Conservation (phyloP, 2,329 filamentous ascomycete species). For the Graphilbum fragrans region DNA sequence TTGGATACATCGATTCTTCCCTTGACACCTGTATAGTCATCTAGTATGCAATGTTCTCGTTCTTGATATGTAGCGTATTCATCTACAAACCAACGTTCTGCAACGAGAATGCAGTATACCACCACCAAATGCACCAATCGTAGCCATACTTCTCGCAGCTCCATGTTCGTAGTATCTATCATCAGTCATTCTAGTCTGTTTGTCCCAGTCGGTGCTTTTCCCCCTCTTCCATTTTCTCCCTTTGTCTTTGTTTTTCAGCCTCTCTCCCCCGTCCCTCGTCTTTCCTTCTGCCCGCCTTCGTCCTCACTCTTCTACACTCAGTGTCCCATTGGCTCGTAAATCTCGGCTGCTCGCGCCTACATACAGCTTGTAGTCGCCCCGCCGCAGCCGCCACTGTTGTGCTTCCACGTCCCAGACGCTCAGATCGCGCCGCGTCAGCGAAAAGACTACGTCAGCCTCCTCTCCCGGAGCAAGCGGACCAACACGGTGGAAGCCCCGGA, state of each 20-base stretch:
- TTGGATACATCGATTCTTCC: too few relatives aligned
- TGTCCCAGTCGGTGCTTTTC: too few relatives aligned
- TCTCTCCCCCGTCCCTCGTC: background rate
- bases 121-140: too few relatives aligned
- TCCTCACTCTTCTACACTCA: conserved; percentile 17
- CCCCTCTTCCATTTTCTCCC: too few relatives aligned
- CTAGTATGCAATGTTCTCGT: too few relatives aligned
- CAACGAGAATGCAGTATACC: too few relatives aligned
- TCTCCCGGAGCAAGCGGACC: conserved; percentile 30
- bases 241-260: background rate
- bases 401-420: conserved; percentile 50
- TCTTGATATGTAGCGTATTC: too few relatives aligned
- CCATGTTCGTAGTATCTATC: too few relatives aligned
- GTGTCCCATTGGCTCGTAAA: conserved; percentile 25
- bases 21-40: too few relatives aligned
- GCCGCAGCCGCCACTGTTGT: conserved; percentile 45
- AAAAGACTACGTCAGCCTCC: conserved; percentile 31
- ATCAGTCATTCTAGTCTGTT: too few relatives aligned
- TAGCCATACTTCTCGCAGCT: too few relatives aligned
- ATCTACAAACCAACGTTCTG: too few relatives aligned
- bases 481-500: conserved; percentile 52
- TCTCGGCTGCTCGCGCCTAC: conserved; percentile 36
- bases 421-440: conserved; percentile 47
- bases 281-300: background rate
- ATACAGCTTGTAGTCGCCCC: conserved; percentile 29